These are phyloP conservation scores for Aspergillus saccharolyticus DNA, from an alignment of 495 filamentous ascomycete species.

Conservation along the genomic window DNA sequence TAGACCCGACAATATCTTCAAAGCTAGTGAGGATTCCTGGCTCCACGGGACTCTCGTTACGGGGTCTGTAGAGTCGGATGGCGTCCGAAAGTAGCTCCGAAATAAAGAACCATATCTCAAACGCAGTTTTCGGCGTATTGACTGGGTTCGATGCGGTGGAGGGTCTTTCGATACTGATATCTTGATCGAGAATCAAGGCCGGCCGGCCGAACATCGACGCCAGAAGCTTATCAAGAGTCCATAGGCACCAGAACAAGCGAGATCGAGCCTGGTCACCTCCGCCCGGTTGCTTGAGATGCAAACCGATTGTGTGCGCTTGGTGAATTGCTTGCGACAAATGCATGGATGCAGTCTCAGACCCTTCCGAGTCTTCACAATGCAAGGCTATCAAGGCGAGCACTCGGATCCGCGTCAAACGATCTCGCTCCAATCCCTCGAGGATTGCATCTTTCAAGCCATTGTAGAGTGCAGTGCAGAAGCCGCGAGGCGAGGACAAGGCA, in stretches of 20 bases:
- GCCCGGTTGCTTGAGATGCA: constrained; percentile 51
- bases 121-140: constrained; percentile 27
- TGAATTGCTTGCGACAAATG: constrained; percentile 47
- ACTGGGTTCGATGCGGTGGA: background rate
- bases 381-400: constrained; percentile 42
- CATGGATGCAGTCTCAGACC: constrained; percentile 42
- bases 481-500: constrained; percentile 22
- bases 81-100: constrained; percentile 56
- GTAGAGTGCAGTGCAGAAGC: constrained; percentile 38
- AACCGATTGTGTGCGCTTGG: constrained; percentile 59
- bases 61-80: constrained; percentile 63
- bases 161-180: constrained; percentile 45
- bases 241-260: constrained; percentile 60
- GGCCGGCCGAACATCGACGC: constrained; percentile 60
- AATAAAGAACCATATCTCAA: constrained; percentile 49
- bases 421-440: constrained; percentile 36
- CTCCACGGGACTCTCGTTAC: constrained; percentile 37
- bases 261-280: constrained; percentile 37
- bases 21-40: constrained; percentile 61
- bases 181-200: constrained; percentile 59
- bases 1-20: constrained; percentile 61
- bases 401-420: constrained; percentile 43
- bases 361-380: constrained; percentile 42
- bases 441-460: constrained; percentile 35
- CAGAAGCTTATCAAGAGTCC: constrained; percentile 62